phyloP scores from a whole-genome alignment of 306 rosid species.

The Rosa lucieae region DNA sequence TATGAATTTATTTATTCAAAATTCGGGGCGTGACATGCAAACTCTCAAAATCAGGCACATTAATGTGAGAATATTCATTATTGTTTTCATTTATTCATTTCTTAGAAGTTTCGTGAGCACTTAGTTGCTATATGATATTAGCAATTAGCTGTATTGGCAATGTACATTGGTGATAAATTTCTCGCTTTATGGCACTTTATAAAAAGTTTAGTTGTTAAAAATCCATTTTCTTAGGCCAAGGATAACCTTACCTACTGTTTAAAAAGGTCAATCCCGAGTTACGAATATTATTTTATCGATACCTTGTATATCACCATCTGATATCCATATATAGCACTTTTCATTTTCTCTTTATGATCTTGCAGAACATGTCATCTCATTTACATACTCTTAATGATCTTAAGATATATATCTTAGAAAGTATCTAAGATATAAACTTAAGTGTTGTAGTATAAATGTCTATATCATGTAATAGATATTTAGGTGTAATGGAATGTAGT shows the following conservation, averaged over 20 bases:
- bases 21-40: too few relatives aligned
- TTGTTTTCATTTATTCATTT: background rate
- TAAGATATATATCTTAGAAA: too few relatives aligned
- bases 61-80: too few relatives aligned
- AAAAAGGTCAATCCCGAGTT: slow-evolving; percentile 60
- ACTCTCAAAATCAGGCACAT: slow-evolving; percentile 91
- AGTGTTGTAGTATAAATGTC: too few relatives aligned
- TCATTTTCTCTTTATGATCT: slow-evolving; percentile 40
- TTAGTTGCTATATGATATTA: background rate
- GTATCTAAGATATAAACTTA: too few relatives aligned
- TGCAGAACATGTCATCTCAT: slow-evolving; percentile 79
- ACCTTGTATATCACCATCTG: background rate
- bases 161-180: slow-evolving; percentile 81
- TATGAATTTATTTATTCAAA: too few relatives aligned
- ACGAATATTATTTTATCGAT: slow-evolving; percentile 1
- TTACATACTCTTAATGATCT: slow-evolving; percentile 36
- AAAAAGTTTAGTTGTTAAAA: slow-evolving; percentile 83
- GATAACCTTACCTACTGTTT: slow-evolving; percentile 68
- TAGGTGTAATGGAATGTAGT: too few relatives aligned
- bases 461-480: too few relatives aligned
- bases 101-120: background rate
- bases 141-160: slow-evolving; percentile 96
- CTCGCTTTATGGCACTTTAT: slow-evolving; percentile 94
- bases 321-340: slow-evolving; percentile 21
- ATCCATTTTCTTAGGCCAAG: slow-evolving; percentile 94